Conservation (phyloP, 352 stramenopile genomes). For the Nothophytophthora sp. region DNA sequence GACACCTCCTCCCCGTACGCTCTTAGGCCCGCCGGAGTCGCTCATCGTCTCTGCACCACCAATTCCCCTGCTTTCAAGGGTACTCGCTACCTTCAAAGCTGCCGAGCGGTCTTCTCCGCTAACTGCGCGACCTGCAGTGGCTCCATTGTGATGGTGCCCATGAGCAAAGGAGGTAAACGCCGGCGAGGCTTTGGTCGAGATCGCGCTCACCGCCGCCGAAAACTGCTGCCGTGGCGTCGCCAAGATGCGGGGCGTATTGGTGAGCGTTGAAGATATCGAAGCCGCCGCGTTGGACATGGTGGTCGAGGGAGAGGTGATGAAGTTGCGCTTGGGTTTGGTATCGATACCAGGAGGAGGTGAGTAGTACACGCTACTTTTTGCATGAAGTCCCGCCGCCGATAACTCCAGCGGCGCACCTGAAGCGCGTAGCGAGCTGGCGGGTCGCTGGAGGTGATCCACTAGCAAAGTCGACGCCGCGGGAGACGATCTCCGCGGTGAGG, state of each 20-base stretch:
- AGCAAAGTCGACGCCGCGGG: slow-evolving; percentile 2
- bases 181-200: slow-evolving; percentile 74
- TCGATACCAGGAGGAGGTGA: slow-evolving; percentile 69
- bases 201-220: slow-evolving; percentile 72
- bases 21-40: slow-evolving; percentile 7
- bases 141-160: slow-evolving; percentile 16
- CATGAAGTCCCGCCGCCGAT: slow-evolving; percentile 40
- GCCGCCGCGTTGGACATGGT: slow-evolving; percentile 78
- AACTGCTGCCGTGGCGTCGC: slow-evolving; percentile 74
- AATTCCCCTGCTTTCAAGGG: slow-evolving; percentile 13
- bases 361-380: slow-evolving; percentile 54
- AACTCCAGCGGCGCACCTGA: slow-evolving; percentile 12
- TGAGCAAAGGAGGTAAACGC: slow-evolving; percentile 64
- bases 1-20: slow-evolving; percentile 2
- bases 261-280: slow-evolving; percentile 70
- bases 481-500: slow-evolving; percentile 3
- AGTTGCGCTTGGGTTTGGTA: slow-evolving; percentile 65
- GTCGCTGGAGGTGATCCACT: slow-evolving; percentile 42
- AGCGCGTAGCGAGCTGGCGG: slow-evolving; percentile 29
- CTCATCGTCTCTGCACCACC: slow-evolving; percentile 3
- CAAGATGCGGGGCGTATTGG: slow-evolving; percentile 70
- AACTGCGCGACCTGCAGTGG: slow-evolving; percentile 9
- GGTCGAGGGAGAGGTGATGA: slow-evolving; percentile 60
- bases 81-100: slow-evolving; percentile 3
- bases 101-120: slow-evolving; percentile 10